Evolutionary conservation across 345 rosid species (phyloP).

Genomic region (Bretschneidera sinensis): DNA sequence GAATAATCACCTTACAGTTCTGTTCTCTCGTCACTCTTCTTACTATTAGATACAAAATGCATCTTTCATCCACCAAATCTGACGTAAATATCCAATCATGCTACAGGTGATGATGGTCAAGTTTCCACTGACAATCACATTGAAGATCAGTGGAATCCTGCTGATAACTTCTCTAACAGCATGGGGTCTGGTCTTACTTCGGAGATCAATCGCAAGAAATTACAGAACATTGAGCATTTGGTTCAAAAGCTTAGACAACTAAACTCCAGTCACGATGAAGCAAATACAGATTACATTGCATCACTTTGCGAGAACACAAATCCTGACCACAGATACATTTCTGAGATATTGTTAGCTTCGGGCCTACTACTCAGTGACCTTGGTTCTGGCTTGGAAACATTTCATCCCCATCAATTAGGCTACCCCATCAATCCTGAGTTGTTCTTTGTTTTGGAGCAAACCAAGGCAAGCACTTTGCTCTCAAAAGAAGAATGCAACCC

Average conservation of each 20-base stretch:
- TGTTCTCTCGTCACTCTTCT: not conserved
- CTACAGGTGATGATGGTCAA: conserved; percentile 38
- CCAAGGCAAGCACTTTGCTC: conserved; percentile 49
- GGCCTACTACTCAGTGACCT: conserved; percentile 89
- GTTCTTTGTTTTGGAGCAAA: conserved; percentile 86
- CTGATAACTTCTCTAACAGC: conserved; percentile 32
- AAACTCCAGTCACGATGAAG: conserved; percentile 85
- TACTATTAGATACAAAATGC: conserved; percentile 1
- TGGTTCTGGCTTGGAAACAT: conserved; percentile 48
- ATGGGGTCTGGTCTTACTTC: conserved; percentile 40
- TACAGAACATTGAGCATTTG: conserved; percentile 77
- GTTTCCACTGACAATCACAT: conserved; percentile 25
- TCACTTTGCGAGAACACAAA: conserved; percentile 79
- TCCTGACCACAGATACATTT: conserved; percentile 91
- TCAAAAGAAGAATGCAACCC: conserved; percentile 41
- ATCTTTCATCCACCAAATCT: conserved; percentile 14
- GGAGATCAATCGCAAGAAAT: conserved; percentile 74
- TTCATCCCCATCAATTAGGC: conserved; percentile 85
- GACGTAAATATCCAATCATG: conserved; percentile 25
- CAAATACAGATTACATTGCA: conserved; percentile 85
- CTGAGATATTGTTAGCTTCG: conserved; percentile 88
- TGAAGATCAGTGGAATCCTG: conserved; percentile 47
- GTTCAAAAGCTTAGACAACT: conserved; percentile 82
- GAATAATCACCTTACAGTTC: no score
- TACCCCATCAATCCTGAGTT: conserved; percentile 86